Percentiles rank a stretch among this genome's conserved stretches.
These are phyloP conservation scores for Hypoxylon sp. DNA, from an alignment of 2,329 filamentous ascomycete species.

Conservation along the genomic window DNA sequence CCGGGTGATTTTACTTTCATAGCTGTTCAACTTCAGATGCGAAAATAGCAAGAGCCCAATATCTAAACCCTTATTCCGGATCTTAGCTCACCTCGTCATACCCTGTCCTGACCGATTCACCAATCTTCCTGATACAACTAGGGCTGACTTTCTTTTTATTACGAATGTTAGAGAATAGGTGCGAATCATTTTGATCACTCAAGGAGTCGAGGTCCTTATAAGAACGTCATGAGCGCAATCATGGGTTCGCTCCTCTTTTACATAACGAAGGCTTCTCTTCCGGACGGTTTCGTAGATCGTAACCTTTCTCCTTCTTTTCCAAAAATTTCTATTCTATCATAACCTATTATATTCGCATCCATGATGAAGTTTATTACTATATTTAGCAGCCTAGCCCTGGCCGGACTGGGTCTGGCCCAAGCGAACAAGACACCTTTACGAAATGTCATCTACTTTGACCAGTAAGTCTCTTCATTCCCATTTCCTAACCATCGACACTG, in stretches of 20 bases:
- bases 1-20: conserved; percentile 13
- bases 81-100: conserved; percentile 15
- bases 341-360: too few relatives aligned
- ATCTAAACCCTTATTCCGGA: too few relatives aligned
- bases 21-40: not conserved
- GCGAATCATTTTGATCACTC: not conserved
- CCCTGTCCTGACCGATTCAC: conserved; percentile 6
- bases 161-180: too few relatives aligned
- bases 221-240: conserved; percentile 1
- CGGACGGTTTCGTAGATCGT: not conserved
- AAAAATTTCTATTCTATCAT: too few relatives aligned
- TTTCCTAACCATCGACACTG: not conserved
- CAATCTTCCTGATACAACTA: conserved; percentile 1
- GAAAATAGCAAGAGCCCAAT: too few relatives aligned
- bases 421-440: conserved; percentile 8
- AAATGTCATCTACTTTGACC: conserved; percentile 31
- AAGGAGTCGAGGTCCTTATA: conserved; percentile 9
- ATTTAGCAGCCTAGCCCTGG: conserved; percentile 19
- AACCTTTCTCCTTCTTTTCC: conserved; percentile 9
- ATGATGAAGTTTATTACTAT: conserved; percentile 23
- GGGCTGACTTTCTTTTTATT: conserved; percentile 9
- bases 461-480: conserved; percentile 12
- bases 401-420: conserved; percentile 17
- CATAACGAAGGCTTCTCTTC: not conserved
- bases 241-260: conserved; percentile 3